A percentile compares a stretch with the other conserved stretches of the same genome.
Conservation (phyloP, 2,329 filamentous ascomycete species). For the Trichophyton verrucosum region DNA sequence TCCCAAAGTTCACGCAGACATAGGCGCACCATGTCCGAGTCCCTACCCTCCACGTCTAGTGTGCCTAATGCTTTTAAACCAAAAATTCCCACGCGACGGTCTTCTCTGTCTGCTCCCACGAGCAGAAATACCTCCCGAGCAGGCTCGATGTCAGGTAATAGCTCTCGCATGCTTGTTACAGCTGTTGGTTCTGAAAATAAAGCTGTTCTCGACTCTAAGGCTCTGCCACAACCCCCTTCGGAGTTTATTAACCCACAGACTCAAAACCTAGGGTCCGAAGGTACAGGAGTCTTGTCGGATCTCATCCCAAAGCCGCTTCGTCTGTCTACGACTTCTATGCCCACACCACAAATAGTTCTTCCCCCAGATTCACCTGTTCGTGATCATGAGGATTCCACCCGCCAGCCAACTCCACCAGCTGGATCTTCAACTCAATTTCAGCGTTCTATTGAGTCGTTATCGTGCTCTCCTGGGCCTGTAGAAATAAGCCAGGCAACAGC, state of each 20-base stretch:
- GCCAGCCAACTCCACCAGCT: slow-evolving; percentile 3
- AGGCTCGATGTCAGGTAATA: slow-evolving; percentile 34
- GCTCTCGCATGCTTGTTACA: slow-evolving; percentile 14
- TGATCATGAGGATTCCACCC: neutral
- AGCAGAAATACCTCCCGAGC: slow-evolving; percentile 34
- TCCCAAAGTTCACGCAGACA: slow-evolving; percentile 22
- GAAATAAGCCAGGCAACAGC: slow-evolving; percentile 52
- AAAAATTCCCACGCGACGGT: slow-evolving; percentile 29
- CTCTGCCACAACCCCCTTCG: neutral
- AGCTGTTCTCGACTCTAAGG: neutral
- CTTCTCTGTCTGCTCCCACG: slow-evolving; percentile 37
- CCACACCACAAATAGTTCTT: neutral
- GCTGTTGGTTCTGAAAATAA: neutral
- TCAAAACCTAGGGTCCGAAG: neutral
- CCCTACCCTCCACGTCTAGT: slow-evolving; percentile 16
- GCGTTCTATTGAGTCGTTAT: slow-evolving; percentile 36
- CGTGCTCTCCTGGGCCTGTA: slow-evolving; percentile 38
- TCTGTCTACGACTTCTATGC: neutral
- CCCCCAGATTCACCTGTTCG: neutral
- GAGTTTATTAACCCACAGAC: neutral
- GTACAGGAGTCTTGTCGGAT: neutral
- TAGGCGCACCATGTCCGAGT: slow-evolving; percentile 31
- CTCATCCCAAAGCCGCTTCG: neutral
- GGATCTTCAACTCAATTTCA: slow-evolving; percentile 20
- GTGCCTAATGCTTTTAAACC: slow-evolving; percentile 16